Percentiles rank a stretch among this genome's conserved stretches.
These are phyloP conservation scores for Ascochyta clinopodiicola DNA, from an alignment of 2,329 filamentous ascomycete species.

Conservation along the genomic window DNA sequence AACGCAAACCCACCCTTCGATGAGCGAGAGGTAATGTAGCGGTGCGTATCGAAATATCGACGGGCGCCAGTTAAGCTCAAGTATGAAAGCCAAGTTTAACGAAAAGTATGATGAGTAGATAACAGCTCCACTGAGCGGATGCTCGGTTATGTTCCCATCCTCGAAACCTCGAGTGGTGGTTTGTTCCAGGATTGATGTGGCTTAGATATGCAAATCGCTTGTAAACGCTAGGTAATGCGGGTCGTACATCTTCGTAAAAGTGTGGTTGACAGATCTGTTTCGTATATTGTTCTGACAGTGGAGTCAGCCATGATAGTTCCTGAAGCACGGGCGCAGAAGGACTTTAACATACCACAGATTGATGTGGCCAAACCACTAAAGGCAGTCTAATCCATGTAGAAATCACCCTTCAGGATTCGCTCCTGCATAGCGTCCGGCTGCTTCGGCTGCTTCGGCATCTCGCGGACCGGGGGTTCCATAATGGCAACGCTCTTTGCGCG, in stretches of 20 bases:
- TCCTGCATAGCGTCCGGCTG: conserved; percentile 91
- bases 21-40: not conserved
- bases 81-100: not conserved
- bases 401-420: conserved; percentile 95
- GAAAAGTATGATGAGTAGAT: conserved; percentile 3
- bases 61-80: not conserved
- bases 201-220: conserved; percentile 13
- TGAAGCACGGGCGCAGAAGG: not conserved
- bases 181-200: not conserved
- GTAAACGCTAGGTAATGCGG: conserved; percentile 18
- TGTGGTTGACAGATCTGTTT: conserved; percentile 7
- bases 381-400: conserved; percentile 85
- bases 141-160: not conserved
- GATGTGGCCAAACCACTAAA: not conserved
- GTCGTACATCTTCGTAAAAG: conserved; percentile 24
- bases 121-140: not conserved
- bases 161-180: conserved; percentile 9
- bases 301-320: not conserved
- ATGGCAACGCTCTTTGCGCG: conserved; percentile 72
- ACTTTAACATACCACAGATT: conserved; percentile 3
- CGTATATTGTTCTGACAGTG: conserved; percentile 2
- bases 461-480: conserved; percentile 63
- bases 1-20: not conserved
- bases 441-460: conserved; percentile 64
- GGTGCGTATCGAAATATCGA: not conserved